Evolutionary conservation across 257 asterid genomes (phyloP).

Genomic region (Ocimum tenuiflorum): DNA sequence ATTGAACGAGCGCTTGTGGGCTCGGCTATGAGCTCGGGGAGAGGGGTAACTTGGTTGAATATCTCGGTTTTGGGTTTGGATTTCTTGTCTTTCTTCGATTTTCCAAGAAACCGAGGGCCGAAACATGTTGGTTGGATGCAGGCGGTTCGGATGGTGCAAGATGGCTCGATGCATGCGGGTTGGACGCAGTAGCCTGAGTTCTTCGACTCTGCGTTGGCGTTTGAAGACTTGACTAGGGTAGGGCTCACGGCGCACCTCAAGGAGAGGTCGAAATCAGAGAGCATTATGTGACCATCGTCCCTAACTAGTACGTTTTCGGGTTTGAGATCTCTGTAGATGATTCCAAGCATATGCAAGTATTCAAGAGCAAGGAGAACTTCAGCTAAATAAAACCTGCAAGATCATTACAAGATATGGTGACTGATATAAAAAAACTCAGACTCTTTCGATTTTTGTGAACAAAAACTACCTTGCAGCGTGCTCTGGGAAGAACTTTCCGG

Average conservation of each 20-base stretch:
- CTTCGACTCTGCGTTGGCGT: conserved; percentile 32
- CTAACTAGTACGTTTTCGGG: conserved; percentile 57
- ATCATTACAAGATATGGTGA: neutral
- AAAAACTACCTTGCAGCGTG: conserved; percentile 48
- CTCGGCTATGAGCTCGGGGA: conserved; percentile 55
- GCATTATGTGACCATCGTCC: conserved; percentile 70
- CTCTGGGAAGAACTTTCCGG: conserved; percentile 54
- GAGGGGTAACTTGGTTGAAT: conserved; percentile 31
- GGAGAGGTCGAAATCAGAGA: conserved; percentile 67
- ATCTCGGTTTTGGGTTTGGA: conserved; percentile 35
- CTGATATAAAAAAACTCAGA: no score
- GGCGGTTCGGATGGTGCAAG: no score
- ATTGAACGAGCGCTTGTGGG: conserved; percentile 54
- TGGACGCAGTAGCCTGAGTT: conserved; percentile 37
- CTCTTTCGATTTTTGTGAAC: neutral
- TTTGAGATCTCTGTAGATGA: conserved; percentile 61
- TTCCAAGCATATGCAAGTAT: conserved; percentile 63
- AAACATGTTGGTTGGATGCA: conserved; percentile 54
- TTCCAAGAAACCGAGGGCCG: conserved; percentile 41
- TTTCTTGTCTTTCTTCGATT: conserved; percentile 40
- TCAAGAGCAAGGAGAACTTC: conserved; percentile 63
- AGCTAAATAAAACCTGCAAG: conserved; percentile 55
- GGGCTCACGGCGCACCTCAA: conserved; percentile 54
- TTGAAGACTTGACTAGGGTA: conserved; percentile 43
- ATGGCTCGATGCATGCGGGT: conserved; percentile 45